A percentile compares a stretch with the other conserved stretches of the same genome.
These are phyloP conservation scores for Citrullus colocynthis DNA, from an alignment of 306 rosid species.

Conservation along the genomic window DNA sequence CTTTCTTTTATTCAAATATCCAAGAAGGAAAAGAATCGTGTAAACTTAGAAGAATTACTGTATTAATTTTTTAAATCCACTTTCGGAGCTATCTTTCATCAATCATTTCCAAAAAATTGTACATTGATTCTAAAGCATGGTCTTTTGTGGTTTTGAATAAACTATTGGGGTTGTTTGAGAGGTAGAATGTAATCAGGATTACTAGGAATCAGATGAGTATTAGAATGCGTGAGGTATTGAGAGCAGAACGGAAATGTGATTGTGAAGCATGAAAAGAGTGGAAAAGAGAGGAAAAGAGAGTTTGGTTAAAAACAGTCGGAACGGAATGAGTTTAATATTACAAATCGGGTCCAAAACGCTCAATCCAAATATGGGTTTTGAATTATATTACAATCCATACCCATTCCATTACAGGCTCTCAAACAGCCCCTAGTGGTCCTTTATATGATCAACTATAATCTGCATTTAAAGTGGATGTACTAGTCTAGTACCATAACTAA, in stretches of 20 bases:
- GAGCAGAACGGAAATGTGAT: too few species aligned
- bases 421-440: neutral
- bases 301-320: too few species aligned
- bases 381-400: too few species aligned
- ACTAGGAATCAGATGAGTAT: too few species aligned
- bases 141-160: neutral
- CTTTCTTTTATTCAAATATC: slow-evolving; percentile 9
- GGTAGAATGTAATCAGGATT: too few species aligned
- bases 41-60: neutral
- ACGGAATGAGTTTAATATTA: too few species aligned
- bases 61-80: neutral
- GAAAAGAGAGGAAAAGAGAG: too few species aligned
- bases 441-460: neutral
- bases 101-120: neutral
- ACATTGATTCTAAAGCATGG: neutral
- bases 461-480: neutral
- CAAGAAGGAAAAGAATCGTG: neutral
- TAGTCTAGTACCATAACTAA: neutral
- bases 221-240: too few species aligned
- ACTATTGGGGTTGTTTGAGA: neutral
- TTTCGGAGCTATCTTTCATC: neutral
- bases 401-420: too few species aligned
- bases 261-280: too few species aligned
- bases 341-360: too few species aligned
- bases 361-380: too few species aligned